Evolutionary conservation across 441 rosid genomes (phyloP).

Genomic region (Eugenia klotzschiana): DNA sequence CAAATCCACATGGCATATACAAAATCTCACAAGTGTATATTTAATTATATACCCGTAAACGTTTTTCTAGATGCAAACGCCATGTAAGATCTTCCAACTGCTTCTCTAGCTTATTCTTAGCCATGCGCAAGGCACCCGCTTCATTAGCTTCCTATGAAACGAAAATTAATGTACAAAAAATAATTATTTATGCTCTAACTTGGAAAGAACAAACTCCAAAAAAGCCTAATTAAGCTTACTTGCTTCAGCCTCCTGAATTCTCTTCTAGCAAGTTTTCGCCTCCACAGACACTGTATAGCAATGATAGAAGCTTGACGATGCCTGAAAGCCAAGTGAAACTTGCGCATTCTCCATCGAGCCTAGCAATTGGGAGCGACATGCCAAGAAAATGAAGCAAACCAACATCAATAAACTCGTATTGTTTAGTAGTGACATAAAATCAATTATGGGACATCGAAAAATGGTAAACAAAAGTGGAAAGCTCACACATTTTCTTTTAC

Average conservation of each 20-base stretch:
- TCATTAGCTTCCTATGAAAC: constrained; percentile 76
- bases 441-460: neutral
- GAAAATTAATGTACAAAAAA: neutral
- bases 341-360: constrained; percentile 75
- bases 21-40: neutral
- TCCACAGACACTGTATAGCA: constrained; percentile 86
- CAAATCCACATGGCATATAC: neutral
- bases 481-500: neutral
- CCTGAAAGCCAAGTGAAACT: constrained; percentile 52
- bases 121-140: constrained; percentile 84
- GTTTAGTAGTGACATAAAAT: neutral
- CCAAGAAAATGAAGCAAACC: neutral
- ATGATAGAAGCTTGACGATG: constrained; percentile 48
- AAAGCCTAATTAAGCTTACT: constrained; percentile 18
- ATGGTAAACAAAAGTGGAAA: neutral
- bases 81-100: constrained; percentile 85
- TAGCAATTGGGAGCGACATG: constrained; percentile 6
- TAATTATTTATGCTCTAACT: neutral
- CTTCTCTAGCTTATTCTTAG: constrained; percentile 92
- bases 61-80: constrained; percentile 81
- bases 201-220: neutral
- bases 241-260: constrained; percentile 65
- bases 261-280: constrained; percentile 78
- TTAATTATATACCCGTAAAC: constrained; percentile 53
- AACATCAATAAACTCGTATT: neutral